These are phyloP conservation scores for Fusarium sacchari DNA, from an alignment of 2,329 filamentous ascomycete species.

Conservation along the genomic window DNA sequence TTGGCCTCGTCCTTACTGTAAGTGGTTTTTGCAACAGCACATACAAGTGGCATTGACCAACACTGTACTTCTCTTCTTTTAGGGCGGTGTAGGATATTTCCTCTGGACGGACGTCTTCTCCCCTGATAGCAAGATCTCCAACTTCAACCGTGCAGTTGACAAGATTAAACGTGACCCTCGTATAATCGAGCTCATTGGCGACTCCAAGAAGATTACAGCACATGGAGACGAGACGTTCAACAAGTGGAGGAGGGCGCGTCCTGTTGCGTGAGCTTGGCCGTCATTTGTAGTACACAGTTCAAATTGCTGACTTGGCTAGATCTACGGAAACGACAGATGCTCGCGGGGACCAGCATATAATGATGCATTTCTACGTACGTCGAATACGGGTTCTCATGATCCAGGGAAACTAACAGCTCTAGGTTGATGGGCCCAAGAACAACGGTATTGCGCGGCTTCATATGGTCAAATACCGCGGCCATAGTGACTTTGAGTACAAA, in stretches of 20 bases:
- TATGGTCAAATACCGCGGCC: constrained; percentile 74
- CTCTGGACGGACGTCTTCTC: constrained; percentile 87
- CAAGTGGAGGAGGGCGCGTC: constrained; percentile 78
- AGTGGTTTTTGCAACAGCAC: background rate
- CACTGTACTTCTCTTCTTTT: background rate
- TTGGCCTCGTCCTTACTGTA: constrained; percentile 82
- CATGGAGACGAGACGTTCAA: constrained; percentile 84
- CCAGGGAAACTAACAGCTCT: constrained; percentile 14
- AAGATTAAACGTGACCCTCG: constrained; percentile 77
- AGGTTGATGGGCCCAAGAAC: constrained; percentile 81
- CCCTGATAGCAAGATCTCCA: constrained; percentile 82
- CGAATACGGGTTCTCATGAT: no score
- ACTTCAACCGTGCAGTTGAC: constrained; percentile 89
- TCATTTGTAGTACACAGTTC: background rate
- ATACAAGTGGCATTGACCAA: constrained; percentile 1
- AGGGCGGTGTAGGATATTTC: constrained; percentile 82
- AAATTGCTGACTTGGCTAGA: constrained; percentile 54
- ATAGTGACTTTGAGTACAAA: constrained; percentile 78
- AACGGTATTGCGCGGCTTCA: constrained; percentile 81
- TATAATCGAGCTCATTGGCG: constrained; percentile 79
- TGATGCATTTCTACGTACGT: constrained; percentile 85
- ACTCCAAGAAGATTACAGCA: constrained; percentile 78
- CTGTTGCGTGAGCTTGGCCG: constrained; percentile 61
- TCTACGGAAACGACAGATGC: constrained; percentile 75
- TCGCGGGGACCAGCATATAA: constrained; percentile 80